Base-by-base conservation (phyloP, 306 rosid species). In the Vigna angularis region DNA sequence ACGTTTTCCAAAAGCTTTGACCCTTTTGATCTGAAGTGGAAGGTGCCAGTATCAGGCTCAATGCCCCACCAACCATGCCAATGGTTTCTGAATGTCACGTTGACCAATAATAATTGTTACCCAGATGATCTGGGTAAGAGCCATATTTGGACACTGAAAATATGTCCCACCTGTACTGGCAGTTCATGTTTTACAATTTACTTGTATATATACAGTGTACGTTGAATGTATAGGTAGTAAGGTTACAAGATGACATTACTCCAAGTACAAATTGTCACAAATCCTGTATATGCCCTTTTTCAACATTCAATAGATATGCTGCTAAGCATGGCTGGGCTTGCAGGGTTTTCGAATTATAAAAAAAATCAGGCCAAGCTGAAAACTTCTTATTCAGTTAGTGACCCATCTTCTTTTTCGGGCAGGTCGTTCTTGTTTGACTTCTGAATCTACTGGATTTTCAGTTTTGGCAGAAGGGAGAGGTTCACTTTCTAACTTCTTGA, bases 321-420 rank as follows among this genome's bases (percentile, higher is more conserved):
- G 79, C 38, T 20, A 20, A 15, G 44, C 81, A 47, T 62, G 82
- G 68, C 52, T 57, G 77, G 78, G 50, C 72, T 77, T 66, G 53
- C 72, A 22, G 81, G 87, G 76, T 66, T 78, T 84, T 64, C 59
- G 68, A 76, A 20, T 69, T 42, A 49, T 16, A 50, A 79, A 85
- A 56, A 59, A 67, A 52, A 55, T 78, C 47, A 49, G 78, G 81
- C 57, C 73, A 34, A 49, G 71, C 79, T 15, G 49, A 76, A 83
- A 74, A 57, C 81, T 73, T 81, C 61, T 45, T 32, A 32, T 72
- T 87, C 75, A 95, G 85, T 58, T 87, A 58, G 94, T 89, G 77
- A 96, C 85, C 99, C 99, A 96, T 85, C 99, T 88, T 71, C 99
- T 87, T 84, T 93, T 96, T 72, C 99, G 87, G 72, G 99, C 90